phyloP scores from a whole-genome alignment of 805 yeast genomes.

The Metschnikowia peoriensis region DNA sequence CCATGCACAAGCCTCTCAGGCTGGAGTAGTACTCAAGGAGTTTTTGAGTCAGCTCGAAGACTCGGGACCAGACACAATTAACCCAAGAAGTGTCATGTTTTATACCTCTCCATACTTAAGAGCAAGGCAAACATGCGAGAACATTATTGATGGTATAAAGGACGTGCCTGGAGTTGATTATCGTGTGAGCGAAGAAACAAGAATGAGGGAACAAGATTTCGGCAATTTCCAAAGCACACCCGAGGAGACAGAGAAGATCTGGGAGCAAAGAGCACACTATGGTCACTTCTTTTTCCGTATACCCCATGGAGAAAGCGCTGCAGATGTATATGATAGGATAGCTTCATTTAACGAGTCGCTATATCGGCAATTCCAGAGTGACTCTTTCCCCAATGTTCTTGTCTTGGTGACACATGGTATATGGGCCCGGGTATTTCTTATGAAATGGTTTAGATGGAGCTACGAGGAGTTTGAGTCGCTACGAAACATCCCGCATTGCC shows the following conservation, averaged over 20 bases:
- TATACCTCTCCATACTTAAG: conserved; percentile 86
- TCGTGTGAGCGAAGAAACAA: conserved; percentile 77
- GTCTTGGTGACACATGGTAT: conserved; percentile 92
- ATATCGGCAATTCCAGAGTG: conserved; percentile 71
- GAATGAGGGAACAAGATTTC: conserved; percentile 92
- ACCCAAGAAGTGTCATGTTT: conserved; percentile 52
- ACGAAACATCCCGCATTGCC: conserved; percentile 82
- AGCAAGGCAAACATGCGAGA: conserved; percentile 80
- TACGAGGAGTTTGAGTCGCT: conserved; percentile 85
- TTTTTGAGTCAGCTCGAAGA: conserved; percentile 35
- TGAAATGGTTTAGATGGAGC: conserved; percentile 94
- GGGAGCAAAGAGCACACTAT: conserved; percentile 83
- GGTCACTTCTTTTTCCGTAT: conserved; percentile 81
- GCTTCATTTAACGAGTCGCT: conserved; percentile 87
- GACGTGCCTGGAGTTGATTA: conserved; percentile 44
- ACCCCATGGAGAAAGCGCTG: conserved; percentile 94
- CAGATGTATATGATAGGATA: conserved; percentile 90
- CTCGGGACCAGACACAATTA: conserved; percentile 1
- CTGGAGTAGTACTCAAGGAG: conserved; percentile 53
- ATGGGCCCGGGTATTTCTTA: conserved; percentile 87
- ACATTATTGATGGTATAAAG: conserved; percentile 58
- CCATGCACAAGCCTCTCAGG: conserved; percentile 56
- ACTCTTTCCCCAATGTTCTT: conserved; percentile 73
- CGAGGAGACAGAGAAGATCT: conserved; percentile 74
- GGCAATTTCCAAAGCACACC: conserved; percentile 85